These are phyloP conservation scores for Naganishia liquefaciens DNA, from an alignment of 1,284 basidiomycete genomes.

Conservation along the genomic window DNA sequence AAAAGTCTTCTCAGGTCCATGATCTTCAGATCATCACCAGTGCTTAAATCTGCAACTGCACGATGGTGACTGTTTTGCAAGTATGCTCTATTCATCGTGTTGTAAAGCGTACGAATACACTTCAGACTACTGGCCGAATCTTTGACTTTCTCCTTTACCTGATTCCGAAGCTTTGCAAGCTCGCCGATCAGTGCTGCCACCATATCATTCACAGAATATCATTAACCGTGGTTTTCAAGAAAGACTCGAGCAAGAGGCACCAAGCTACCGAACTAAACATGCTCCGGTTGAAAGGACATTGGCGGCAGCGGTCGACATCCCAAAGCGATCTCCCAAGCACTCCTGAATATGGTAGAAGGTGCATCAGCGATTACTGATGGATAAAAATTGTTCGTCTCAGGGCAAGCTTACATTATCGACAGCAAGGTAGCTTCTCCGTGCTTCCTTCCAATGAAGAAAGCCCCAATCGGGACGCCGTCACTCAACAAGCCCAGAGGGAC, in stretches of 20 bases:
- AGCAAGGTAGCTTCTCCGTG: constrained; percentile 28
- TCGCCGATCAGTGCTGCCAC: too few species aligned
- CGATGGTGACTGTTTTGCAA: not conserved
- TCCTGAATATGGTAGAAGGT: not conserved
- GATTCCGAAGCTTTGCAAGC: too few species aligned
- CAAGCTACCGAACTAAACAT: too few species aligned
- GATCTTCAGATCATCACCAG: constrained; percentile 17
- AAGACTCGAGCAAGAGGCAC: too few species aligned
- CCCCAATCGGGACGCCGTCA: constrained; percentile 28
- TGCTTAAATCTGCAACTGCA: too few species aligned
- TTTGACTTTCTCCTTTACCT: too few species aligned
- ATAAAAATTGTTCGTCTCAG: not conserved
- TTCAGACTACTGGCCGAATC: not conserved
- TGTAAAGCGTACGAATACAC: not conserved
- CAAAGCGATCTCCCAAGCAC: constrained; percentile 22
- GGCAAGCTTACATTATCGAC: constrained; percentile 17
- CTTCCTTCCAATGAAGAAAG: constrained; percentile 28
- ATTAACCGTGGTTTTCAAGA: too few species aligned
- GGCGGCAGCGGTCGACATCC: constrained; percentile 19
- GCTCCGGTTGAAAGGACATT: not conserved
- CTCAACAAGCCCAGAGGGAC: constrained; percentile 24
- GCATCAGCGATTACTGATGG: not conserved
- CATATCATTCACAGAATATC: too few species aligned
- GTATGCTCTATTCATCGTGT: not conserved
- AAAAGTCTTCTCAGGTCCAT: not conserved